Percentiles rank a stretch among this genome's conserved stretches.
Conservation (phyloP, 768 basidiomycete genomes). For the Lyophyllum semitale region DNA sequence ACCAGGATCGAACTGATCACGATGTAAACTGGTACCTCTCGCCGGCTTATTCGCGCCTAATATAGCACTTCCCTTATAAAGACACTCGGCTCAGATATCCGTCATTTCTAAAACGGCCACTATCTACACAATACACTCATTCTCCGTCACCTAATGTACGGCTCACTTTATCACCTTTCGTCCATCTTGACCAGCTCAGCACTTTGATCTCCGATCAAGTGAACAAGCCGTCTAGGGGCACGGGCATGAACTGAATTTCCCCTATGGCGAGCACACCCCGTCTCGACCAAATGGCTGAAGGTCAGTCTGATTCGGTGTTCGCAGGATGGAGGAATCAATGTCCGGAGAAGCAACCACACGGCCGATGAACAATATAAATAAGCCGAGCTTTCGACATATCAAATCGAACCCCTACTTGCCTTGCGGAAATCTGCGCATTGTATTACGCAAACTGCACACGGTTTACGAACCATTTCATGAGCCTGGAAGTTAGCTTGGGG, state of each 20-base stretch:
- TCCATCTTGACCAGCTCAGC: conserved; percentile 1
- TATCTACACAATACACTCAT: background rate
- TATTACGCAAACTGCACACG: background rate
- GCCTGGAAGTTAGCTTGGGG: background rate
- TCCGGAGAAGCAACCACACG: background rate
- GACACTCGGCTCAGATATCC: conserved; percentile 11
- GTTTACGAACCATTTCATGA: background rate
- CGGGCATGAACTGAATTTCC: background rate
- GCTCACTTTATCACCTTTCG: background rate
- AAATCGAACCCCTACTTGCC: background rate
- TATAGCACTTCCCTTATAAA: conserved; percentile 24
- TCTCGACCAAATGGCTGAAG: background rate
- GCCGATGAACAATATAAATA: background rate
- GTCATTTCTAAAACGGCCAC: background rate
- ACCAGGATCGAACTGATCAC: conserved; percentile 24
- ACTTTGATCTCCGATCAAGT: conserved; percentile 6
- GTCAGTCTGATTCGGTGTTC: background rate
- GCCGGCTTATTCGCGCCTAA: conserved; percentile 17
- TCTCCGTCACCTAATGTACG: background rate
- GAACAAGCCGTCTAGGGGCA: background rate
- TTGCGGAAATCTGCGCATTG: conserved; percentile 1
- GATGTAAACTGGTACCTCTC: conserved; percentile 15
- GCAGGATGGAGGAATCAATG: background rate
- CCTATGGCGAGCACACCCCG: background rate
- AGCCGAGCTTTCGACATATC: background rate